Base-by-base conservation (phyloP, 2,329 filamentous ascomycete genomes). In the Paracamarosporium sp. region DNA sequence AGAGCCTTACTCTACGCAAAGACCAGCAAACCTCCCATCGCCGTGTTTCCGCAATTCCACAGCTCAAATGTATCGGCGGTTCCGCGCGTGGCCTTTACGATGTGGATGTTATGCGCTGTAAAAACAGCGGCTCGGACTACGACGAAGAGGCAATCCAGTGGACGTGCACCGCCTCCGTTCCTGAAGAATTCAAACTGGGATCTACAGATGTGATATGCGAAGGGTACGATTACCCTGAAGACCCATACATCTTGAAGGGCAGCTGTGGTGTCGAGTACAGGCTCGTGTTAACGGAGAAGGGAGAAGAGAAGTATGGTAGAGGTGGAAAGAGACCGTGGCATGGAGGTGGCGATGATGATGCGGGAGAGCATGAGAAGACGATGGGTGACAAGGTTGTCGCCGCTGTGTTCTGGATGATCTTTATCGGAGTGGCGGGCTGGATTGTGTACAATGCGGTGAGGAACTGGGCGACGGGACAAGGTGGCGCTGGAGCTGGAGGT, bases 181-280 rank as follows among this genome's bases (percentile, higher is more conserved):
- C 87, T 0, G 74, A 81, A 11, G 86, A 89, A 63, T 87, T 89
- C 77, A 89, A 89, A 76, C 86, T 98, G 27, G 93, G 92, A 56
- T 85, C 86, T 60, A 97, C 94, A 11, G 93, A 98, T 61, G 94
- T 98, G 54, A 82, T 93, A 11, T 99, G 95, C 76, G 94, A 99
- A 73, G 94, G 95, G 11, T 98, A 97, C 78, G 81, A 85, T 56
- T 83, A 81, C 13, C 78, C 89, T 0, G 86, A 94, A 45, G 95
- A 98, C 74, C 87, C 87, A 0, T 96, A 92, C 75, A 85, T 98
- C n/a, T 80, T 98, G 53, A 93, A 91, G 70, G 95, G 95, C 22
- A 95, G 91, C 75, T 98, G 94, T 77, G 95, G 90, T 13, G 93
- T 97, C 24, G 92, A 97, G 78, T 98, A 98, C 77, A 84, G 89